Evolutionary conservation across 1,139 yeast genomes (phyloP), one percentile per base, ranked within the genome.

Genomic region (Dujonia santamariae): DNA sequence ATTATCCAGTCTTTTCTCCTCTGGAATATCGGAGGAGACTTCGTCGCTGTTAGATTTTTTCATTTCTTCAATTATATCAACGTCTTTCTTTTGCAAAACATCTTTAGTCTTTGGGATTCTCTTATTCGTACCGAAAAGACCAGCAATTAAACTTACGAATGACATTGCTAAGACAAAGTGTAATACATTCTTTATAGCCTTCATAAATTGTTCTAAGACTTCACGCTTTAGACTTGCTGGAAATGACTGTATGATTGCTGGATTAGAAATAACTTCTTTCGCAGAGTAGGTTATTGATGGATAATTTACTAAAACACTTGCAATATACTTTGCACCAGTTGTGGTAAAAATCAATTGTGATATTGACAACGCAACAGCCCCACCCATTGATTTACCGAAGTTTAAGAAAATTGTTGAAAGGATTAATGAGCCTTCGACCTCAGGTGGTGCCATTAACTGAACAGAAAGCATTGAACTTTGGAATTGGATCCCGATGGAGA

Each of bases 391-490:
- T 43, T 77, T 64, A 24, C 57, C 46, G 44, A 77, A 74, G 42
- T 71, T 72, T 33, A 70, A 43, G 39, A 72, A 61, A 1, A 78
- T 54, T 1, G 80, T 75, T 2, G 73, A 65, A 41, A 74, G 47
- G 34, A 78, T 71, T 30, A 72, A 58, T 0, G 77, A 65, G 4
- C 83, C 83, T 3, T 66, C 64, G 8, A 63, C 46, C 20, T 61
- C 48, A 19, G 63, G 65, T 2, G 85, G 84, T 1, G 82, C 77
- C 28, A 63, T 57, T 22, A 80, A 49, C 48, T 81, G 87, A 6
- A 73, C 67, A 12, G 78, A 58, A 16, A 81, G 50, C 30, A 75
- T 46, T 1, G 75, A 54, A 22, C 77, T 59, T 51, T 80, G 88
- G 45, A 78, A 62, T 34, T 64, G 61, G 16, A 71, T 45, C 1